Conservation (phyloP, 2,329 filamentous ascomycete genomes). For the Teratosphaeria epicoccoides region DNA sequence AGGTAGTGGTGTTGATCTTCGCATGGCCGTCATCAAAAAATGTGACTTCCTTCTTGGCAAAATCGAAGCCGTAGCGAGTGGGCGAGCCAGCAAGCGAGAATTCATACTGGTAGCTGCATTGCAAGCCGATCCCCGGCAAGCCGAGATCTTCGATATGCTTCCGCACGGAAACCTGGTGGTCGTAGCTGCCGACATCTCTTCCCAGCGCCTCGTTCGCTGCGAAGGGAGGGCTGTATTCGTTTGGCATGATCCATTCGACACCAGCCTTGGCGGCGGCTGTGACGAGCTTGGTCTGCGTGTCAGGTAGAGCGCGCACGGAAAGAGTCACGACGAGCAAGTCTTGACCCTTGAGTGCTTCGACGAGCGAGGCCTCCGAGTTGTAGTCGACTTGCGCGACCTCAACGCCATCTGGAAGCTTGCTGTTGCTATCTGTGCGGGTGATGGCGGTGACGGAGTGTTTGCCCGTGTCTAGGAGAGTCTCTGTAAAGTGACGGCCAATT, state of each 20-base stretch:
- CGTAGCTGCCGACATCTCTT: neutral
- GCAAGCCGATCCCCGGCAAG: neutral
- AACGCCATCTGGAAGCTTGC: constrained; percentile 32
- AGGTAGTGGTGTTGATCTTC: constrained; percentile 49
- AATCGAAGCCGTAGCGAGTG: constrained; percentile 28
- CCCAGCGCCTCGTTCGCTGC: neutral
- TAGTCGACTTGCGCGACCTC: constrained; percentile 38
- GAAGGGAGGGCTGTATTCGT: constrained; percentile 17
- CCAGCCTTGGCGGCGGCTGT: constrained; percentile 26
- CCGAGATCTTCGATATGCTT: neutral
- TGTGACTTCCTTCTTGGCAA: constrained; percentile 19
- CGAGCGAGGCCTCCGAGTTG: constrained; percentile 29
- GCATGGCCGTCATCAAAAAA: constrained; percentile 47
- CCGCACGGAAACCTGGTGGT: neutral
- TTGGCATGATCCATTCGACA: constrained; percentile 31
- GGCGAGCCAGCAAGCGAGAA: constrained; percentile 24
- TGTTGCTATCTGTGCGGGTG: constrained; percentile 30
- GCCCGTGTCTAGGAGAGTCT: constrained; percentile 33
- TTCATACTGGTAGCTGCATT: constrained; percentile 27
- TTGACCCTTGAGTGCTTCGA: constrained; percentile 27
- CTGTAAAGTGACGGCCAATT: constrained; percentile 29
- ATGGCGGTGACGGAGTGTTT: constrained; percentile 43
- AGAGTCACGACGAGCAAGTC: constrained; percentile 33
- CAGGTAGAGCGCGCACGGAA: constrained; percentile 19
- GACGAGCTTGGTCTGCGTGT: constrained; percentile 18